These are phyloP conservation scores for Fusarium papillatum DNA, from an alignment of 2,329 filamentous ascomycete species.

Conservation along the genomic window DNA sequence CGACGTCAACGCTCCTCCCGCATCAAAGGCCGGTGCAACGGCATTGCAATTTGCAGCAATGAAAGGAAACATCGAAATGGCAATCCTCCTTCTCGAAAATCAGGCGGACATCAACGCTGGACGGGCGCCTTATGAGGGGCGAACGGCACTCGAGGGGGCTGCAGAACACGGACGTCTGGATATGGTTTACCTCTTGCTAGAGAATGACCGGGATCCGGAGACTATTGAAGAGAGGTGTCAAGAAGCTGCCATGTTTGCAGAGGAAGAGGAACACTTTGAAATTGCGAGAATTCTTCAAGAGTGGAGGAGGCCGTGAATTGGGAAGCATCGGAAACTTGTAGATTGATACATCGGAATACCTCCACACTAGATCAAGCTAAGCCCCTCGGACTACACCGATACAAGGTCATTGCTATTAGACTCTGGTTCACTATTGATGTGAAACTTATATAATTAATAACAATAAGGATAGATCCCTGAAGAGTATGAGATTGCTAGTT, in stretches of 20 bases:
- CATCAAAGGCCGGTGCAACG: neutral
- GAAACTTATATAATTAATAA: too few relatives aligned
- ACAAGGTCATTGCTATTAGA: too few relatives aligned
- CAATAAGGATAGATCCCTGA: too few relatives aligned
- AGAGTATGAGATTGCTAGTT: too few relatives aligned
- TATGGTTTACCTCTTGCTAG: neutral
- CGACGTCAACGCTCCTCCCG: neutral
- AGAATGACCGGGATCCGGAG: neutral
- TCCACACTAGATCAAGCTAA: too few relatives aligned
- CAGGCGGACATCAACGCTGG: neutral
- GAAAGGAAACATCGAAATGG: neutral
- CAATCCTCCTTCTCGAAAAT: neutral
- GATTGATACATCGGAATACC: neutral
- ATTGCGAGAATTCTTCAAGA: neutral
- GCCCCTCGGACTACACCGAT: too few relatives aligned
- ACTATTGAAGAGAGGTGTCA: neutral
- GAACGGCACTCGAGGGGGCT: neutral
- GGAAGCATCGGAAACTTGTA: neutral
- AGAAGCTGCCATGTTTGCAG: neutral
- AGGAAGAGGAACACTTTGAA: neutral
- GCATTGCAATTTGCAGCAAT: neutral
- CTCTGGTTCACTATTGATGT: too few relatives aligned
- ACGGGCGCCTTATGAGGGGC: accelerated
- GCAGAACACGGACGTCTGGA: neutral
- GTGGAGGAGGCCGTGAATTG: neutral